Conservation (phyloP, 805 yeast species). For the Isabelozyma pseudorhagii region DNA sequence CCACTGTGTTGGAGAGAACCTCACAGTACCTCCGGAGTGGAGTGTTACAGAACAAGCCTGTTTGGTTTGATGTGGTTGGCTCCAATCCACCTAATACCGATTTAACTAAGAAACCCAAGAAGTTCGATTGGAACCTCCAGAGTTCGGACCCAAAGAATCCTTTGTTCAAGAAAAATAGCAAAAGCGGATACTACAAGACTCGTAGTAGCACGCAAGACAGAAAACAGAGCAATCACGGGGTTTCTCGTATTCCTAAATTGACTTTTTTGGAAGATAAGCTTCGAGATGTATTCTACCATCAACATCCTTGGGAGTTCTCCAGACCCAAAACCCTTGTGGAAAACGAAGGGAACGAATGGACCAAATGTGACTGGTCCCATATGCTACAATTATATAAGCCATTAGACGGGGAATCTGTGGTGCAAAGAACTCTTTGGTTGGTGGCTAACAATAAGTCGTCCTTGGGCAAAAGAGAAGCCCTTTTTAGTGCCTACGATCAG, state of each 20-base stretch:
- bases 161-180: constrained; percentile 15
- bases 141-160: constrained; percentile 24
- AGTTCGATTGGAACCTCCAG: constrained; percentile 20
- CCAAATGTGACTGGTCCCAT: constrained; percentile 70
- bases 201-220: constrained; percentile 37
- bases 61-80: constrained; percentile 86
- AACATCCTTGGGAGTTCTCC: constrained; percentile 98
- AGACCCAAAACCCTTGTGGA: constrained; percentile 84
- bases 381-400: constrained; percentile 71
- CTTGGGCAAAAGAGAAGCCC: constrained; percentile 24
- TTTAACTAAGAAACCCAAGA: constrained; percentile 46
- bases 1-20: constrained; percentile 74
- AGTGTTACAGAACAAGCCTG: constrained; percentile 68
- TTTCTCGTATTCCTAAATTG: constrained; percentile 53
- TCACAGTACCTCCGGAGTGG: constrained; percentile 73
- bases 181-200: constrained; percentile 41
- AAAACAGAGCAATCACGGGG: constrained; percentile 32
- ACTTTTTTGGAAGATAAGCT: constrained; percentile 73
- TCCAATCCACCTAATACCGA: constrained; percentile 75
- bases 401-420: constrained; percentile 76
- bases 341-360: constrained; percentile 57
- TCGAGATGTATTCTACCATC: constrained; percentile 78
- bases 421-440: constrained; percentile 42
- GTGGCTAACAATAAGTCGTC: constrained; percentile 13
- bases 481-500: constrained; percentile 73